These are phyloP conservation scores for Colletotrichum camelliae DNA, from an alignment of 2,329 filamentous ascomycete species.

Conservation along the genomic window DNA sequence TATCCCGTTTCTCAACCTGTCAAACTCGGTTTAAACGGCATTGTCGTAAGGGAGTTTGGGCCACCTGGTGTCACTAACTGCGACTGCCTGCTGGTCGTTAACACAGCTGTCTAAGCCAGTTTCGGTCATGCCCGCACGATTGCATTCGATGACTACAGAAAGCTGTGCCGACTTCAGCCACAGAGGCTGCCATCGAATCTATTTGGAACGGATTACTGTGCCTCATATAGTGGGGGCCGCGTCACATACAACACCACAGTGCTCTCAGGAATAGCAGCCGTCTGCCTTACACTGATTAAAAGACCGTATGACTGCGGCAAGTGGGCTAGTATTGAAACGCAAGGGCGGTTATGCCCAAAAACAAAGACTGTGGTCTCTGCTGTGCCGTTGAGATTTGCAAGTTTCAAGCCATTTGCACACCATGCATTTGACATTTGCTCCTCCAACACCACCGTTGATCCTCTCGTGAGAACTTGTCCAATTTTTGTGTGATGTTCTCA, in stretches of 20 bases:
- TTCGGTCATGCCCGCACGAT: neutral
- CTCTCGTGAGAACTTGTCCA: neutral
- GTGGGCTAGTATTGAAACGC: neutral
- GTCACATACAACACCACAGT: neutral
- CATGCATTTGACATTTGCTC: neutral
- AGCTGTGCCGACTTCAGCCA: neutral
- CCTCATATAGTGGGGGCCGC: neutral
- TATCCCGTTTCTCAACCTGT: neutral
- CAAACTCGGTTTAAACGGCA: neutral
- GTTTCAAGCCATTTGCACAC: neutral
- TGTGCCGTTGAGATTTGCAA: neutral
- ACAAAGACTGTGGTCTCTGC: neutral
- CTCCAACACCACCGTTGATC: neutral
- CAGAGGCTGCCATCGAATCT: neutral
- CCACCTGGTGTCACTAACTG: neutral
- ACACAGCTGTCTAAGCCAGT: neutral
- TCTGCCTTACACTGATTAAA: neutral
- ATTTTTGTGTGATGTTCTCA: neutral
- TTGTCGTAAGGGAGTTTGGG: neutral
- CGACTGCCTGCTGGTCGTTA: neutral
- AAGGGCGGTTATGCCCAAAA: neutral
- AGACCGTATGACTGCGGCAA: neutral
- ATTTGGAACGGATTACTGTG: neutral
- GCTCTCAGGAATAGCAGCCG: neutral
- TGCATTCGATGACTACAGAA: neutral